A percentile compares a stretch with the other conserved stretches of the same genome.
phyloP scores from a whole-genome alignment of 2,329 filamentous ascomycete species.

The Rhynchosporium graminicola region DNA sequence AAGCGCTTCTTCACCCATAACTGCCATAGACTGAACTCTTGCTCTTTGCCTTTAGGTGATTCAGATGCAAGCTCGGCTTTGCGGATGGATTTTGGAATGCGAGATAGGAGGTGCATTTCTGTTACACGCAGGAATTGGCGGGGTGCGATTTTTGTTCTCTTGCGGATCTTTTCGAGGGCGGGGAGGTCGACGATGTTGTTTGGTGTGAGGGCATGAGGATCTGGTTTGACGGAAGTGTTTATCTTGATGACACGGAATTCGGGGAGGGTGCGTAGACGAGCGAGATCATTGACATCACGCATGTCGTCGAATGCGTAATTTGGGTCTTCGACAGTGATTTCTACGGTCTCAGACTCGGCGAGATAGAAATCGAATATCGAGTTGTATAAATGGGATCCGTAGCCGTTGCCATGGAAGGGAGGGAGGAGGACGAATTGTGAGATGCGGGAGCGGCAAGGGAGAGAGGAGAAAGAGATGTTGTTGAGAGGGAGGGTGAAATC shows the following conservation, averaged over 20 bases:
- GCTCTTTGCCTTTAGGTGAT: conserved; percentile 52
- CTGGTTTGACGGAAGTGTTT: conserved; percentile 53
- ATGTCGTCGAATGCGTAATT: conserved; percentile 83
- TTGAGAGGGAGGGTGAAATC: conserved; percentile 45
- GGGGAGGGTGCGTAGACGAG: conserved; percentile 59
- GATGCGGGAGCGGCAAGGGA: conserved; percentile 79
- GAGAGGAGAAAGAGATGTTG: conserved; percentile 50
- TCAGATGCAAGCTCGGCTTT: conserved; percentile 46
- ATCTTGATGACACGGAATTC: conserved; percentile 59
- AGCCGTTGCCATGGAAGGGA: conserved; percentile 78
- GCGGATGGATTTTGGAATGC: conserved; percentile 57
- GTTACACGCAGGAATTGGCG: conserved; percentile 75
- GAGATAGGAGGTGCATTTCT: conserved; percentile 72
- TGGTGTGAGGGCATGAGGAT: conserved; percentile 50
- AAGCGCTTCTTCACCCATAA: conserved; percentile 76
- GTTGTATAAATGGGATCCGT: conserved; percentile 70
- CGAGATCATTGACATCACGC: conserved; percentile 72
- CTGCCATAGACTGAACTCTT: conserved; percentile 70
- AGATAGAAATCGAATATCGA: conserved; percentile 73
- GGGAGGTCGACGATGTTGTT: conserved; percentile 59
- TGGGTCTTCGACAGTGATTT: conserved; percentile 92
- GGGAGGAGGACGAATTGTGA: conserved; percentile 93
- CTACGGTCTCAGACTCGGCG: conserved; percentile 66
- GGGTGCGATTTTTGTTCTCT: conserved; percentile 68
- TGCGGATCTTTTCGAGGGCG: conserved; percentile 57